phyloP scores from a whole-genome alignment of 2,329 filamentous ascomycete species.

The Neobulgaria alba region DNA sequence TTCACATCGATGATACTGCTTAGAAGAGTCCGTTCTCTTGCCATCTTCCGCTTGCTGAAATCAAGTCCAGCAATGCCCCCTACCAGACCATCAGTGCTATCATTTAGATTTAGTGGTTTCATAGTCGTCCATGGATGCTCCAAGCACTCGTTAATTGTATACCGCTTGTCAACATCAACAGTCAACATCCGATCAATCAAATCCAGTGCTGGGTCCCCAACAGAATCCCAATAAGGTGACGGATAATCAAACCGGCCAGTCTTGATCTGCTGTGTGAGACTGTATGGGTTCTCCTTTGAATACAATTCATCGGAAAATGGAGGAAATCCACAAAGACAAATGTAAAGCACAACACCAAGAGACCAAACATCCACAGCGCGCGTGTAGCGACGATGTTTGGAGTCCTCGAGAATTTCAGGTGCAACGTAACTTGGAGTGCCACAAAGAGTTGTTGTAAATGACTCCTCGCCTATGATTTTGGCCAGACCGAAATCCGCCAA shows the following conservation, averaged over 20 bases:
- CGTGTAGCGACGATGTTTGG: slow-evolving; percentile 77
- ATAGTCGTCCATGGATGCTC: slow-evolving; percentile 82
- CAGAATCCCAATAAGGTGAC: slow-evolving; percentile 88
- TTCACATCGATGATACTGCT: slow-evolving; percentile 71
- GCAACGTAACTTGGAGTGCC: slow-evolving; percentile 97
- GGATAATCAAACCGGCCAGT: slow-evolving; percentile 87
- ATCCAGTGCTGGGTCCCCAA: slow-evolving; percentile 79
- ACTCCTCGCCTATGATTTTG: slow-evolving; percentile 97
- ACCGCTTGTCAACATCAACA: slow-evolving; percentile 74
- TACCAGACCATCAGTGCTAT: slow-evolving; percentile 88
- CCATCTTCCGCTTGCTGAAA: slow-evolving; percentile 71
- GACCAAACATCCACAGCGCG: slow-evolving; percentile 96
- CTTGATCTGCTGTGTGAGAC: slow-evolving; percentile 81
- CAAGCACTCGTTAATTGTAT: slow-evolving; percentile 83
- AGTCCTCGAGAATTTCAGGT: slow-evolving; percentile 84
- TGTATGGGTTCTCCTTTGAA: slow-evolving; percentile 73
- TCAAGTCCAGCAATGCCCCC: slow-evolving; percentile 77
- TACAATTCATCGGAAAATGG: slow-evolving; percentile 94
- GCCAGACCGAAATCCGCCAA: slow-evolving; percentile 93
- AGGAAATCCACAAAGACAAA: slow-evolving; percentile 92
- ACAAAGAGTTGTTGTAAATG: slow-evolving; percentile 91
- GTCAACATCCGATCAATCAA: slow-evolving; percentile 93
- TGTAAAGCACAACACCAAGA: slow-evolving; percentile 94
- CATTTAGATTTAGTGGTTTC: slow-evolving; percentile 51
- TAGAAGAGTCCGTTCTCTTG: slow-evolving; percentile 77